Evolutionary conservation across 192 early-diverging fungal genomes (phyloP), one percentile per base, ranked within the genome.

Genomic region (Backusella morwellensis): DNA sequence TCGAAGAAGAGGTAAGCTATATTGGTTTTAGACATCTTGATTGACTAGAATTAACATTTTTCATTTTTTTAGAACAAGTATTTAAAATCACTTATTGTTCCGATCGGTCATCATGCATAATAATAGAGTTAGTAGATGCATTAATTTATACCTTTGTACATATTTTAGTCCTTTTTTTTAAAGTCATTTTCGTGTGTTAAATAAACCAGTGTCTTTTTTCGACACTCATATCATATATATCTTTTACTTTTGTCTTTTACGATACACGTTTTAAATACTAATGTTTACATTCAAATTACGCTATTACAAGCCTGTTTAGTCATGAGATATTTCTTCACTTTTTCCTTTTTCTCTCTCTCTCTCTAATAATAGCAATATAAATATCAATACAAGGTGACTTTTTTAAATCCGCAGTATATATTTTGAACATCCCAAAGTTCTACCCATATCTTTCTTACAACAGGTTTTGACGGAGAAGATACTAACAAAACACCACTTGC

Each of bases 1-100:
- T 82, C 11, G 75, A 82, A 41, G 68, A 82, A 59, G 80, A 82
- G 74, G 80, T 82, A 71, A 29, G 11, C 12, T 59, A 12, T 63
- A 54, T 29, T 29, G 11, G 56, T 29, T 63, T 32, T 32, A 32
- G 12, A 11, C 2, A 9, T 4, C 12, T 36, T 34, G 17, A 15
- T 9, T 68, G 29, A 68, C 15, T 17, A 14, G 15, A 17, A 44
- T 17, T 17, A 44, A 44, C 42, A 44, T 17, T 44, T 15, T 44
- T 17, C 1, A 36, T n/a, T 35, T 23, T 70, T 70, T 38, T 70
- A 70, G 68, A 70, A 70, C 35, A 70, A 70, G 36, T 70, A 70
- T 23, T 23, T 70, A 23, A 36, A 41, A 41, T 70, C 68, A 23
- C 35, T 68, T 34, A 32, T 68, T 35, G 66, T n/a, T 35, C 66